Conservation (phyloP, 2,329 filamentous ascomycete species). For the Fusarium gaditjirri region DNA sequence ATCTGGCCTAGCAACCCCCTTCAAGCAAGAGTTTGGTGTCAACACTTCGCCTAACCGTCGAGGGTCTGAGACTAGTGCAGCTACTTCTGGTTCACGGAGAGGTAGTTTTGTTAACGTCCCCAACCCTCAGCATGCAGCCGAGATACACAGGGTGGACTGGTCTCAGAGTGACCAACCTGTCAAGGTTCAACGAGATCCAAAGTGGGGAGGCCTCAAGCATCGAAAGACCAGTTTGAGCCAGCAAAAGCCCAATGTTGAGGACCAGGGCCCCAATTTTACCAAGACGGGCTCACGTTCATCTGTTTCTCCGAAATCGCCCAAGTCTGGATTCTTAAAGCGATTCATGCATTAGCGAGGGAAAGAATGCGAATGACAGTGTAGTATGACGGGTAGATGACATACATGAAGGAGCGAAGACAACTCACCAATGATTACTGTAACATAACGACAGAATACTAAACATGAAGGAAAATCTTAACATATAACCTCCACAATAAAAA, state of each 20-base stretch:
- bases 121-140: constrained; percentile 33
- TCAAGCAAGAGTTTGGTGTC: constrained; percentile 30
- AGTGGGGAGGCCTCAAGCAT: constrained; percentile 58
- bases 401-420: constrained; percentile 10
- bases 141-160: constrained; percentile 65
- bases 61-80: constrained; percentile 30
- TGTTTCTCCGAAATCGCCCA: constrained; percentile 49
- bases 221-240: constrained; percentile 52
- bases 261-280: constrained; percentile 12
- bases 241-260: constrained; percentile 38
- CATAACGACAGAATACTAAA: constrained; percentile 31
- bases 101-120: constrained; percentile 26
- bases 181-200: constrained; percentile 56
- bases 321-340: constrained; percentile 54
- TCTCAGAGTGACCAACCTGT: constrained; percentile 64
- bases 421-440: constrained; percentile 31
- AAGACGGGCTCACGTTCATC: constrained; percentile 9
- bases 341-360: constrained; percentile 54
- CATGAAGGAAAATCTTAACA: constrained; percentile 13
- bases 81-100: constrained; percentile 28
- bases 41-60: constrained; percentile 25
- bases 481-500: not conserved
- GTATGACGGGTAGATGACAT: not conserved
- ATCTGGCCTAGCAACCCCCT: constrained; percentile 28
- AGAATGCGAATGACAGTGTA: not conserved